Base-by-base conservation (phyloP, 148 eudicot species). In the Polygonum aviculare region DNA sequence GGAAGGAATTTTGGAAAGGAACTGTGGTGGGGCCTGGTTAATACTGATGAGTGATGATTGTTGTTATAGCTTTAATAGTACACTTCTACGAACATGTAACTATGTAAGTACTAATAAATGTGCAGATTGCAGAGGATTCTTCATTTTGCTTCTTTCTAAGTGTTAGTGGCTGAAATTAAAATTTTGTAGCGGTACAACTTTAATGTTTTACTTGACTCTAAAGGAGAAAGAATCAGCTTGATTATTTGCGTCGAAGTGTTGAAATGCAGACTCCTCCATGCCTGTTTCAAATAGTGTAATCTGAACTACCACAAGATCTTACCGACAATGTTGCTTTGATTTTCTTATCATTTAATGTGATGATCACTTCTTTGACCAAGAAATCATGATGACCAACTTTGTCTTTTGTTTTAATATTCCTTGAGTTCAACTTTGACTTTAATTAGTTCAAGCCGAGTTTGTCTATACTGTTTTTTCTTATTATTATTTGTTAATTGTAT, bases 1-100 rank as follows among this genome's bases (percentile, higher is more conserved):
- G 75, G 44, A 36, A 51, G 41, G 59, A 48, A 48, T 47, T 73
- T 52, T 73, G 75, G 41, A 65, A 65, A 65, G 71, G 15, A 60
- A 22, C 8, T 33, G 40, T 65, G 44, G 75, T 72, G 54, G 75
- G 75, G 52, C 54, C 52, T 72, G 45, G 54, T 72, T 72, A 44
- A 19, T 45, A 35, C 45, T 44, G 54, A 40, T 41, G 21, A 39
- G 1, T 70, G 73, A 38, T 70, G 73, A 60, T 60, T 60, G 31
- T 22, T 36, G 38, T 38, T n/a, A 35, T 7, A 67, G 19, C 38
- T 57, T 15, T 38, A 35, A 36, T 5, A 19, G 72, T 67, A 36
- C 69, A 62, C 9, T 22, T 2, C 2, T 21, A 22, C 7, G 19
- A 3, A 14, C 40, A 31, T 67, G 19, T 36, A 67, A 10, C 45